Percentiles rank a stretch among this genome's conserved stretches.
phyloP scores from a whole-genome alignment of 768 basidiomycete species.

The Krasilnikovozyma curviuscula region DNA sequence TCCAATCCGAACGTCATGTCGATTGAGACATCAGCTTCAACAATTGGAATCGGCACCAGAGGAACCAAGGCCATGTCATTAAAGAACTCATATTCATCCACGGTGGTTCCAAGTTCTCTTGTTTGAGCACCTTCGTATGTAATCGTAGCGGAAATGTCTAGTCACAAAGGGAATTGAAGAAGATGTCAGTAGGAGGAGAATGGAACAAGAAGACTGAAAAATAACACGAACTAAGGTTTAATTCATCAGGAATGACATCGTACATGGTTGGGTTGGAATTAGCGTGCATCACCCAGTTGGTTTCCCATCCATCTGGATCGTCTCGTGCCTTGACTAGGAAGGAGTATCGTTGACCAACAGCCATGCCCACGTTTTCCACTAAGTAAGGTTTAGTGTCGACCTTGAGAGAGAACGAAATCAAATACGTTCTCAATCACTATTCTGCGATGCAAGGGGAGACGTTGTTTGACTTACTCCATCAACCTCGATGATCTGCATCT shows the following conservation, averaged over 20 bases:
- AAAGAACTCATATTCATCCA: slow-evolving; percentile 38
- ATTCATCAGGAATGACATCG: slow-evolving; percentile 48
- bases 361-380: slow-evolving; percentile 49
- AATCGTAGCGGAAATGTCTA: slow-evolving; percentile 71
- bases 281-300: slow-evolving; percentile 76
- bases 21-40: slow-evolving; percentile 36
- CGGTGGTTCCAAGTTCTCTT: slow-evolving; percentile 35
- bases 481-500: slow-evolving; percentile 29
- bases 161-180: background rate
- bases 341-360: slow-evolving; percentile 84
- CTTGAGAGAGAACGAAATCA: background rate
- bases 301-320: slow-evolving; percentile 56
- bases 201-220: background rate
- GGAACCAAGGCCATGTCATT: slow-evolving; percentile 33
- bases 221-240: slow-evolving; percentile 47
- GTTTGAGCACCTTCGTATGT: slow-evolving; percentile 44
- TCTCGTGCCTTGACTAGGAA: slow-evolving; percentile 73
- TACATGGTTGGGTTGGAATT: slow-evolving; percentile 84
- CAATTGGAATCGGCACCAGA: background rate
- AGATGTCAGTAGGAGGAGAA: background rate
- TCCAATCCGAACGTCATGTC: slow-evolving; percentile 35
- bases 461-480: slow-evolving; percentile 15
- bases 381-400: slow-evolving; percentile 52
- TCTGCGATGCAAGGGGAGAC: slow-evolving; percentile 28
- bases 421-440: slow-evolving; percentile 21